A percentile compares a stretch with the other conserved stretches of the same genome.
phyloP scores from a whole-genome alignment of 129 eudicot species.

The Mikania micrantha region DNA sequence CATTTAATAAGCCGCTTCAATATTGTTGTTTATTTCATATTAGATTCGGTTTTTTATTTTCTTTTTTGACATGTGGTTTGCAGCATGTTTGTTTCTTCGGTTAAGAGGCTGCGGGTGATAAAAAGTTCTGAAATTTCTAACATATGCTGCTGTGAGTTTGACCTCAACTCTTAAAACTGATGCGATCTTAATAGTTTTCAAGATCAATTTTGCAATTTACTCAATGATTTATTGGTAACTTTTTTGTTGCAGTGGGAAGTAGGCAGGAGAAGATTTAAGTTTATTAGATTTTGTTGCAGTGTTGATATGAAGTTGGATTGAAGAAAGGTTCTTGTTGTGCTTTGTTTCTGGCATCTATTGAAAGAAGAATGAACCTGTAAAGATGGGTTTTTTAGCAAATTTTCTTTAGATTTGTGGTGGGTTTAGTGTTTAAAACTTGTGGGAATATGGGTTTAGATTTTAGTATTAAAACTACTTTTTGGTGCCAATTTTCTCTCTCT shows the following conservation, averaged over 20 bases:
- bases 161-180: too few species aligned
- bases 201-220: not conserved
- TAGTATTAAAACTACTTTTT: not conserved
- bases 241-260: constrained; percentile 36
- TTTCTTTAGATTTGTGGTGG: constrained; percentile 15
- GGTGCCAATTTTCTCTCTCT: not conserved
- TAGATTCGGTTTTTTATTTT: not conserved
- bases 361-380: constrained; percentile 30
- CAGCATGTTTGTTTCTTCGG: constrained; percentile 91
- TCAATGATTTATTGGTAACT: not conserved
- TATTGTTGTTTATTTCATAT: not conserved
- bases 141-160: constrained; percentile 62
- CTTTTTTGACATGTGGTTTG: constrained; percentile 10
- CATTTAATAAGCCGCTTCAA: not conserved
- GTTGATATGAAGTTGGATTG: constrained; percentile 28
- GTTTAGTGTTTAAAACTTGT: constrained; percentile 7
- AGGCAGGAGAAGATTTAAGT: constrained; percentile 33
- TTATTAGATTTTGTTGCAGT: constrained; percentile 7
- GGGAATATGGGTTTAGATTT: constrained; percentile 12
- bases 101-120: constrained; percentile 87
- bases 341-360: not conserved
- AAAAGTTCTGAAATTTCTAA: constrained; percentile 71
- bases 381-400: constrained; percentile 24
- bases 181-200: not conserved
- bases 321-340: constrained; percentile 12